Base-by-base conservation (phyloP, 768 basidiomycete genomes). In the Lactifluus echinatus region DNA sequence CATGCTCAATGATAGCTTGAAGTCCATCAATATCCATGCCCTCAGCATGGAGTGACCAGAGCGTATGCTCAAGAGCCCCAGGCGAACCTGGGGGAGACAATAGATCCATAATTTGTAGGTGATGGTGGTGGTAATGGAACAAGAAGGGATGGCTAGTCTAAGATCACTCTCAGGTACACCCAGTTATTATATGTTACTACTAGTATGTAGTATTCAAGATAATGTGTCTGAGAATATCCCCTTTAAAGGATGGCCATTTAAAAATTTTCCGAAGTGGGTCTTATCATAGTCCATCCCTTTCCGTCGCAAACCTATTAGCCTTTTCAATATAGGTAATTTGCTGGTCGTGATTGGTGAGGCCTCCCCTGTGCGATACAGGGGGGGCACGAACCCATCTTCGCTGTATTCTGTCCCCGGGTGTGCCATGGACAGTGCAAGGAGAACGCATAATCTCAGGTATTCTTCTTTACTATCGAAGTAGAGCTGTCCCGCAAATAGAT, bases 401-500 rank as follows among this genome's bases (percentile, higher is more conserved):
- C 4, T 54, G 4, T 29, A 2, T 26, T 45, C 17, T n/a, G 56
- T 34, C 3, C 29, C 56, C 3, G 40, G 48, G 14, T 50, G 48
- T 23, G 39, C 55, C 24, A 50, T 36, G 1, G 19, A 15, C 24
- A 57, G 21, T 2, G 33, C 57, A 21, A 58, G 45, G 11, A 53
- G 29, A 19, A n/a, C 28, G 36, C 57, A 58, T 6, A 58, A 4
- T 31, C 28, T 29, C 33, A 28, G 14, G 28, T 58, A 58, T 1
- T 45, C 50, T 12, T 17, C 50, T 28, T 10, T 34, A n/a, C 26
- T 44, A 29, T 57, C 56, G 33, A 57, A 45, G 36, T 52, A 57
- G 21, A 57, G 56, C 12, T 57, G 56, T 0, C 56, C 56, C 5
- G 56, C 50, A 29, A 40, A 57, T 14, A 58, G 51, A 37, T 47